phyloP scores from a whole-genome alignment of 140 eudicot species.

The Eryngium alpinum region DNA sequence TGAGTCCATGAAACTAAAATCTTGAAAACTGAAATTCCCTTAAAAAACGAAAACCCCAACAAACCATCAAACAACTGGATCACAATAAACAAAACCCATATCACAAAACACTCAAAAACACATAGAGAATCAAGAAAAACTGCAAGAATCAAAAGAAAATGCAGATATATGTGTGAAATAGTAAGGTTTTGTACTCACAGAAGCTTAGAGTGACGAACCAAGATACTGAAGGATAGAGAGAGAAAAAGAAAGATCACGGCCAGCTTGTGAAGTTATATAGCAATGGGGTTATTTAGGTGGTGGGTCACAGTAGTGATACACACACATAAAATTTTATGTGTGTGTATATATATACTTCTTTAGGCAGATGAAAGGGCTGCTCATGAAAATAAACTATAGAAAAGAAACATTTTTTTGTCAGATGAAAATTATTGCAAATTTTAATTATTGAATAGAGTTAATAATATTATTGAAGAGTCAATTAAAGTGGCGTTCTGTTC shows the following conservation, averaged over 20 bases:
- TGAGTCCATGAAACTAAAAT: not conserved
- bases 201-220: not conserved
- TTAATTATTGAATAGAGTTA: too few relatives aligned
- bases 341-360: too few relatives aligned
- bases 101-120: not conserved
- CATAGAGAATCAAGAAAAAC: not conserved
- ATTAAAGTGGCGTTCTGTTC: too few relatives aligned
- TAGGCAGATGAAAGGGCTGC: too few relatives aligned
- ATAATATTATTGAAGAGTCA: too few relatives aligned
- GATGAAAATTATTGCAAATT: too few relatives aligned
- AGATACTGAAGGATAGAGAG: not conserved
- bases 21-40: not conserved
- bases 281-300: not conserved
- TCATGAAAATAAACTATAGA: too few relatives aligned
- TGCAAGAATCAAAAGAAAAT: conserved; percentile 3
- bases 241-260: conserved; percentile 6
- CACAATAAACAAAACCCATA: not conserved
- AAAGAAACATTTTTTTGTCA: too few relatives aligned
- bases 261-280: not conserved
- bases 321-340: too few relatives aligned
- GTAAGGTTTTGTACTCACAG: not conserved
- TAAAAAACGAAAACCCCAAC: not conserved
- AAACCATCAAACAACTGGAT: not conserved
- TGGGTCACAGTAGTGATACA: not conserved
- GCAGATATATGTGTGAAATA: not conserved